These are phyloP conservation scores for Lentinula guzmanii DNA, from an alignment of 768 basidiomycete genomes.

Conservation along the genomic window DNA sequence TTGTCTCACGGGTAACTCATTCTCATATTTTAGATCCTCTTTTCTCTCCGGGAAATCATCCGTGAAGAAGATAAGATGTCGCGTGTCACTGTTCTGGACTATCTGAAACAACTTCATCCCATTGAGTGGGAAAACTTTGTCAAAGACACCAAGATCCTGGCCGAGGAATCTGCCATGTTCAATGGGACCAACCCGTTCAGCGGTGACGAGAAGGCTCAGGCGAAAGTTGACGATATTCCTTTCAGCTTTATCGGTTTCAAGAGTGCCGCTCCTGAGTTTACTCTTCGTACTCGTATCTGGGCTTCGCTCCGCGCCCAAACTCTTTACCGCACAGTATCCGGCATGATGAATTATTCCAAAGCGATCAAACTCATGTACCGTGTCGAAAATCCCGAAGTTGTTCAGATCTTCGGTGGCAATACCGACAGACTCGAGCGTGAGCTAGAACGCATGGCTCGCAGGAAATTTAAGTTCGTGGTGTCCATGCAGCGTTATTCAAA, in stretches of 20 bases:
- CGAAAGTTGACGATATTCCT: slow-evolving; percentile 88
- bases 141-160: slow-evolving; percentile 98
- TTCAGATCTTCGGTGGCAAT: slow-evolving; percentile 95
- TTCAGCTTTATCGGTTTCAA: slow-evolving; percentile 99
- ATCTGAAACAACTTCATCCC: slow-evolving; percentile 96
- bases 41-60: slow-evolving; percentile 97
- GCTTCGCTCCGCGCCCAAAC: slow-evolving; percentile 98
- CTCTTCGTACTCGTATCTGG: slow-evolving; percentile 98
- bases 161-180: slow-evolving; percentile 89
- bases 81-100: slow-evolving; percentile 94
- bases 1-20: neutral
- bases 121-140: slow-evolving; percentile 99
- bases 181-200: slow-evolving; percentile 68
- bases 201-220: slow-evolving; percentile 73
- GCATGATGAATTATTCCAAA: slow-evolving; percentile 99
- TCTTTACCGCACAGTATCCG: slow-evolving; percentile 96
- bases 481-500: slow-evolving; percentile 99
- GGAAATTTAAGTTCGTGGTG: slow-evolving; percentile 99
- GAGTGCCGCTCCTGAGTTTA: slow-evolving; percentile 96
- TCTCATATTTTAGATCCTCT: slow-evolving; percentile 56
- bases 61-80: slow-evolving; percentile 97
- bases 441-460: slow-evolving; percentile 93
- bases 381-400: slow-evolving; percentile 98
- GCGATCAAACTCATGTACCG: slow-evolving; percentile 99
- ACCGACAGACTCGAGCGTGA: slow-evolving; percentile 96